Evolutionary conservation across 2,329 filamentous ascomycete genomes (phyloP).

Genomic region (Fonsecaea pedrosoi): DNA sequence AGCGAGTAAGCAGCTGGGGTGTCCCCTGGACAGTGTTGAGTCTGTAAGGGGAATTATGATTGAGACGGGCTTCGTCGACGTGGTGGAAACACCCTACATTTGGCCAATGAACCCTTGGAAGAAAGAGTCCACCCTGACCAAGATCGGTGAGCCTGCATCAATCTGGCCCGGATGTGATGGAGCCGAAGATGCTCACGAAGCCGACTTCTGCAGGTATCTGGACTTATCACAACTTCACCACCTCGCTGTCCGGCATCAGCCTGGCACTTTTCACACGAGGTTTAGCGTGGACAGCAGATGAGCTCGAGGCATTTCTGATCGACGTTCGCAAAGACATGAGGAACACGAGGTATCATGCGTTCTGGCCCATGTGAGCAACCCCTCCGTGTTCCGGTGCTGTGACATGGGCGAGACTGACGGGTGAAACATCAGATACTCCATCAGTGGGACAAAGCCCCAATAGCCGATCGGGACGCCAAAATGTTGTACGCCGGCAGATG

Average conservation of each 20-base stretch:
- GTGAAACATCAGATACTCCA: constrained; percentile 23
- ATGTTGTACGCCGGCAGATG: not conserved
- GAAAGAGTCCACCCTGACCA: constrained; percentile 42
- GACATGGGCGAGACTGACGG: constrained; percentile 11
- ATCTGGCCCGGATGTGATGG: not conserved
- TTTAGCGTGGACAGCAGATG: constrained; percentile 41
- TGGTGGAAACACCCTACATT: constrained; percentile 37
- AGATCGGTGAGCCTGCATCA: constrained; percentile 25
- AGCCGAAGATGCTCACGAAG: not conserved
- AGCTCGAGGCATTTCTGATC: constrained; percentile 44
- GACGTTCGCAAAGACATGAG: constrained; percentile 46
- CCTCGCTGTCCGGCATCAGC: constrained; percentile 43
- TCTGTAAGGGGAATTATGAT: constrained; percentile 28
- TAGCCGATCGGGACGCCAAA: not conserved
- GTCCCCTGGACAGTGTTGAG: constrained; percentile 28
- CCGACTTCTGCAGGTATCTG: constrained; percentile 16
- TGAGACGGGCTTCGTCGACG: constrained; percentile 41
- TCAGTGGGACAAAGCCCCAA: constrained; percentile 23
- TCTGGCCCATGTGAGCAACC: constrained; percentile 28
- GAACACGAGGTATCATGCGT: constrained; percentile 44
- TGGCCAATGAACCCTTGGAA: constrained; percentile 45
- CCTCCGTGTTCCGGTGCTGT: not conserved
- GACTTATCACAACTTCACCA: constrained; percentile 38
- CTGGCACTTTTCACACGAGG: constrained; percentile 37
- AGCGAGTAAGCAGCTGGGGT: constrained; percentile 29